These are phyloP conservation scores for Plectosphaerella plurivora DNA, from an alignment of 2,329 filamentous ascomycete genomes.

Conservation along the genomic window DNA sequence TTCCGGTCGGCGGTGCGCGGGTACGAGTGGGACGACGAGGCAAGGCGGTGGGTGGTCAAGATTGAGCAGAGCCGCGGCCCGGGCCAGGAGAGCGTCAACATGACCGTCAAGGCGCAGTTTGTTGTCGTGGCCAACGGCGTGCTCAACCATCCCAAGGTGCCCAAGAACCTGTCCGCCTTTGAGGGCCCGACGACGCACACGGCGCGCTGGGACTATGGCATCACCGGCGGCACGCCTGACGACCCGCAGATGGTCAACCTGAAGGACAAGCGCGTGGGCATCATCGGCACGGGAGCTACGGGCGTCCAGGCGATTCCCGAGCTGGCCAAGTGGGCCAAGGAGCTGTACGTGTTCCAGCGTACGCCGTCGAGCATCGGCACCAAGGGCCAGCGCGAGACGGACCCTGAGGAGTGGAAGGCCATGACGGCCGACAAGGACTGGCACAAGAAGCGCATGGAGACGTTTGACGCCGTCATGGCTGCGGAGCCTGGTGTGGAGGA, in stretches of 20 bases:
- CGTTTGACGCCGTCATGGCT: slow-evolving; percentile 32
- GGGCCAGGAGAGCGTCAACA: slow-evolving; percentile 14
- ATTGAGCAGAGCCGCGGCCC: slow-evolving; percentile 20
- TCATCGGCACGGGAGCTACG: slow-evolving; percentile 47
- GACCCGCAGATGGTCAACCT: slow-evolving; percentile 38
- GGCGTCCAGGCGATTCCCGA: slow-evolving; percentile 39
- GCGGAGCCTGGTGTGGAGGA: slow-evolving; percentile 28
- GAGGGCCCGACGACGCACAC: slow-evolving; percentile 39
- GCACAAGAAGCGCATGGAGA: slow-evolving; percentile 40
- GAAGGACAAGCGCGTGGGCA: slow-evolving; percentile 38
- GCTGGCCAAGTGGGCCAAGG: slow-evolving; percentile 40
- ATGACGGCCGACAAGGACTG: slow-evolving; percentile 37
- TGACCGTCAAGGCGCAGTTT: slow-evolving; percentile 33
- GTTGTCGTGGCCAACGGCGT: slow-evolving; percentile 33
- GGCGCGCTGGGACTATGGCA: slow-evolving; percentile 38
- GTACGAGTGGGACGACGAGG: slow-evolving; percentile 41
- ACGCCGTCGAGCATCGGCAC: slow-evolving; percentile 40
- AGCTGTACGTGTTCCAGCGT: slow-evolving; percentile 53
- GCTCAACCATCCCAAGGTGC: slow-evolving; percentile 34
- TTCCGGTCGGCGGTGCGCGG: slow-evolving; percentile 37
- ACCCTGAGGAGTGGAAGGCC: slow-evolving; percentile 33
- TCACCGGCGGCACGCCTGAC: slow-evolving; percentile 34
- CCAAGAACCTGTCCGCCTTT: slow-evolving; percentile 37
- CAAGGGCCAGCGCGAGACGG: slow-evolving; percentile 33
- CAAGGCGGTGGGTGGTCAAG: slow-evolving; percentile 14